Percentiles rank a stretch among this genome's conserved stretches.
These are phyloP conservation scores for Papiliotrema laurentii DNA, from an alignment of 1,284 basidiomycete species.

Conservation along the genomic window DNA sequence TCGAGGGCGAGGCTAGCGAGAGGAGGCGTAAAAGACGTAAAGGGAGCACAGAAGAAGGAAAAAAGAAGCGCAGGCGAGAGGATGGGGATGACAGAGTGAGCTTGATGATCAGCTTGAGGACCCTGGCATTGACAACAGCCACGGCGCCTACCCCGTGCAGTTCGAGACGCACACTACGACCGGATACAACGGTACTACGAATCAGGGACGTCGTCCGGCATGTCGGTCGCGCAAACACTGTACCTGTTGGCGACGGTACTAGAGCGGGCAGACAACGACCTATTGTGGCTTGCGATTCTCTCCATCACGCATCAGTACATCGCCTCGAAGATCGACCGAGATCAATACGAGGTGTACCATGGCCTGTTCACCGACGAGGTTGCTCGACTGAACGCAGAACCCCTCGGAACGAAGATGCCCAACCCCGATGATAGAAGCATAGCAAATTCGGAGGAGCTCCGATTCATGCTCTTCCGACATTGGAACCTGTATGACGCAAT, in stretches of 20 bases:
- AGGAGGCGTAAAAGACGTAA: slow-evolving; percentile 58
- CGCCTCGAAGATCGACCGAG: slow-evolving; percentile 78
- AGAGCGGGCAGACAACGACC: slow-evolving; percentile 86
- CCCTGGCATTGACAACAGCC: slow-evolving; percentile 24
- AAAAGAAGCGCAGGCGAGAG: slow-evolving; percentile 25
- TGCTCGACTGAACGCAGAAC: slow-evolving; percentile 66
- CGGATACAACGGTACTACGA: slow-evolving; percentile 77
- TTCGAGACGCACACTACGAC: slow-evolving; percentile 60
- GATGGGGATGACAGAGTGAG: slow-evolving; percentile 29
- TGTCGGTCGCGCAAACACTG: slow-evolving; percentile 81
- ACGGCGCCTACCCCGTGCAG: slow-evolving; percentile 61
- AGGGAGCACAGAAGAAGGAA: slow-evolving; percentile 14
- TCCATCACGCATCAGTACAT: slow-evolving; percentile 91
- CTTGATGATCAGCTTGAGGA: not conserved
- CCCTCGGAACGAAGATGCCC: slow-evolving; percentile 16
- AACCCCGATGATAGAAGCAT: slow-evolving; percentile 71
- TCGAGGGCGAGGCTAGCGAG: slow-evolving; percentile 5
- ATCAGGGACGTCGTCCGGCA: slow-evolving; percentile 79
- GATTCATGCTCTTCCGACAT: slow-evolving; percentile 93
- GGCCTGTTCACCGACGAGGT: slow-evolving; percentile 81
- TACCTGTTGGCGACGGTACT: slow-evolving; percentile 85
- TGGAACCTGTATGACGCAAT: slow-evolving; percentile 98
- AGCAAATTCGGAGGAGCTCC: slow-evolving; percentile 73
- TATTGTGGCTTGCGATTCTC: slow-evolving; percentile 91
- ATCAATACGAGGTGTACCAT: slow-evolving; percentile 77